phyloP scores from a whole-genome alignment of 176 grass and related monocot genomes.

The Cenchrus fungigraminus region DNA sequence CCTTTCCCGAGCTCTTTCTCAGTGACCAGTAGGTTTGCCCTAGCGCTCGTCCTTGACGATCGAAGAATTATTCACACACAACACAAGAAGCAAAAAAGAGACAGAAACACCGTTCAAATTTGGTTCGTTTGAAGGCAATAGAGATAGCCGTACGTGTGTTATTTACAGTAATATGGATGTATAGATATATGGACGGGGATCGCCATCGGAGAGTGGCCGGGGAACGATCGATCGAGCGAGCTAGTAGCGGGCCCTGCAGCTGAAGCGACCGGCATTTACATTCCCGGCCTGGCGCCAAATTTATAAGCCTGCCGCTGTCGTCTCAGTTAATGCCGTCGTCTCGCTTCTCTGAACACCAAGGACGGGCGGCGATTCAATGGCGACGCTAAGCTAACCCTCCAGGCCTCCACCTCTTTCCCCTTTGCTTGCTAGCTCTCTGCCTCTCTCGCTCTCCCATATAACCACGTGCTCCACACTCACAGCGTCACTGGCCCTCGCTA shows the following conservation, averaged over 20 bases:
- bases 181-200: too few species aligned
- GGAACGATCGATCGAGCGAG: too few species aligned
- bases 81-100: too few species aligned
- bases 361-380: slow-evolving; percentile 11
- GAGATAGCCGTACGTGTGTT: background rate
- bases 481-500: background rate
- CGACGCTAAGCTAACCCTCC: background rate
- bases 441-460: background rate
- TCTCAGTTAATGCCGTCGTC: slow-evolving; percentile 4
- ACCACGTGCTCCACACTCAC: background rate
- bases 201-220: too few species aligned
- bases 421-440: background rate
- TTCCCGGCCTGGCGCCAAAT: slow-evolving; percentile 9
- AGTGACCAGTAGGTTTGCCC: too few species aligned
- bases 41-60: too few species aligned
- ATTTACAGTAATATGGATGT: background rate
- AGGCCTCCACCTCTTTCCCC: background rate
- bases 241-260: background rate
- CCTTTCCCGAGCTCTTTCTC: too few species aligned
- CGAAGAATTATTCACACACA: too few species aligned
- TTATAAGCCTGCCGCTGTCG: slow-evolving; percentile 16
- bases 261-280: slow-evolving; percentile 18
- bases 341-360: background rate
- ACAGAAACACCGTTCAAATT: too few species aligned
- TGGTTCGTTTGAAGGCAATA: too few species aligned